These are phyloP conservation scores for Dacryopinax primogenitus DNA, from an alignment of 768 basidiomycete species.

Conservation along the genomic window DNA sequence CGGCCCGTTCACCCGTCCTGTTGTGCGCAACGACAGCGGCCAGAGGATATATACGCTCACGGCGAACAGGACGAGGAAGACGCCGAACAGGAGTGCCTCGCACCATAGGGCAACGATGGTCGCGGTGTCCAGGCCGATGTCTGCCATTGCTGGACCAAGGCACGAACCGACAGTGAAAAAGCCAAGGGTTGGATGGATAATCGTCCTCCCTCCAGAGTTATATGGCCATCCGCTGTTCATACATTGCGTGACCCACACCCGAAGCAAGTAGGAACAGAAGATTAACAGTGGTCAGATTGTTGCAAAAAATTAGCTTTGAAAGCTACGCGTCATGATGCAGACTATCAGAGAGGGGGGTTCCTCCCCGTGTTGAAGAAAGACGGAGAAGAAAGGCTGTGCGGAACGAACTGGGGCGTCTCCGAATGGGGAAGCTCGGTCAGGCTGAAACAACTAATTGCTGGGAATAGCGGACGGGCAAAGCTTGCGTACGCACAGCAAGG, in stretches of 20 bases:
- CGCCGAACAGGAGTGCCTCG: conserved; percentile 21
- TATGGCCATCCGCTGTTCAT: not conserved
- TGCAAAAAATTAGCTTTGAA: not conserved
- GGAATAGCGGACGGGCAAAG: not conserved
- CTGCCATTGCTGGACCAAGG: not conserved
- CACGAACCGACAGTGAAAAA: not conserved
- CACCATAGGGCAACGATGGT: not conserved
- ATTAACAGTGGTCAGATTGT: not conserved
- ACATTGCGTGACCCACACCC: not conserved
- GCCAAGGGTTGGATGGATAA: not conserved
- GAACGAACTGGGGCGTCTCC: not conserved
- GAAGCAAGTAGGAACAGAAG: not conserved
- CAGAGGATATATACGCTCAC: not conserved
- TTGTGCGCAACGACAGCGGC: not conserved
- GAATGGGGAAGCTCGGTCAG: not conserved
- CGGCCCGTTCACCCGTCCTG: not conserved
- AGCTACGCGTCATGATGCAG: not conserved
- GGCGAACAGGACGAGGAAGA: conserved; percentile 15
- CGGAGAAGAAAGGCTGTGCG: not conserved
- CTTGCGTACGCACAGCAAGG: not conserved
- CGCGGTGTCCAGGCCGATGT: not conserved
- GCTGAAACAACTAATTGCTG: not conserved
- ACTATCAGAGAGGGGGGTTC: not conserved
- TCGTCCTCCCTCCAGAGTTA: not conserved
- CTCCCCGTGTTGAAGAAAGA: not conserved